Evolutionary conservation across 345 rosid genomes (phyloP).

Genomic region (Heritiera fomes): DNA sequence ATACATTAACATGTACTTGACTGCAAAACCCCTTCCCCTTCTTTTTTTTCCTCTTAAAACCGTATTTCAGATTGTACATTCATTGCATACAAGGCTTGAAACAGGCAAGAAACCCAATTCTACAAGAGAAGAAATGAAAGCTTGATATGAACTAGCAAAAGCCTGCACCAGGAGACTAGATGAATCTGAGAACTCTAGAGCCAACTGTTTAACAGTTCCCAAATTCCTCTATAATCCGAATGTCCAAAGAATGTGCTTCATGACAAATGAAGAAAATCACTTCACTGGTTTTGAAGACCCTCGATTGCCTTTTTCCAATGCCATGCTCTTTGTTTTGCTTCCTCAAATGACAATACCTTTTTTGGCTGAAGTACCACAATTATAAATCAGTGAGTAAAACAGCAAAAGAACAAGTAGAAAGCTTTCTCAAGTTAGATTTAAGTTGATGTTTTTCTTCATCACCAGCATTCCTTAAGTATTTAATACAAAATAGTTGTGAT

Average conservation of each 20-base stretch:
- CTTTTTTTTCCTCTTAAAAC: not conserved
- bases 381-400: slow-evolving; percentile 20
- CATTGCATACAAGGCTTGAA: slow-evolving; percentile 17
- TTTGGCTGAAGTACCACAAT: slow-evolving; percentile 63
- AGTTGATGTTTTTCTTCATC: not conserved
- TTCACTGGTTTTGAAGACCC: slow-evolving; percentile 78
- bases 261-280: slow-evolving; percentile 16
- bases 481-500: not conserved
- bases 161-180: slow-evolving; percentile 26
- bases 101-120: slow-evolving; percentile 17
- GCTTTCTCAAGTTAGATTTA: not conserved
- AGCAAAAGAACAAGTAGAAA: not conserved
- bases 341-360: slow-evolving; percentile 92
- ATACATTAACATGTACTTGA: slow-evolving; percentile 25
- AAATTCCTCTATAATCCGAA: slow-evolving; percentile 26
- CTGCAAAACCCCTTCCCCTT: slow-evolving; percentile 17
- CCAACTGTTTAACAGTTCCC: slow-evolving; percentile 21
- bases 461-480: not conserved
- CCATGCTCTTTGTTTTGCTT: slow-evolving; percentile 83
- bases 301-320: slow-evolving; percentile 97
- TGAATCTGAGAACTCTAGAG: slow-evolving; percentile 24
- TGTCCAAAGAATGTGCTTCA: slow-evolving; percentile 30
- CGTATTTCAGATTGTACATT: slow-evolving; percentile 13
- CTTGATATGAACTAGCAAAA: not conserved
- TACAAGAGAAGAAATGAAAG: slow-evolving; percentile 2